Evolutionary conservation across 2,329 filamentous ascomycete genomes (phyloP), one percentile per base, ranked within the genome.

Genomic region (Penicillium sp.): DNA sequence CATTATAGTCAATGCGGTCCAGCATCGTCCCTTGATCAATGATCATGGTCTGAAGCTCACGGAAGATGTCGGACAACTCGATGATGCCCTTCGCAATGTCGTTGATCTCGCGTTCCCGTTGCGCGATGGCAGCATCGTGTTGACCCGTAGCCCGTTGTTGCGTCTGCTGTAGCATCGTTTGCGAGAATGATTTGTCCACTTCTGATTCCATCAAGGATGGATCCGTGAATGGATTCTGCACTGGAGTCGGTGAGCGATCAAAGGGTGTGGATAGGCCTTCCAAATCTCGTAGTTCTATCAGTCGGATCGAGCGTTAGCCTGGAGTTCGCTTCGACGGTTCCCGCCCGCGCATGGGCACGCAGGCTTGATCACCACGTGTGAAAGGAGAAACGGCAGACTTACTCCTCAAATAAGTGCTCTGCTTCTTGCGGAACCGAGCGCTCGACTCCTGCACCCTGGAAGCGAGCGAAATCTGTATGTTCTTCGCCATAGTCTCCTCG

Each of bases 71-170:
- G 4, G 94, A 91, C 7, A 99, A 82, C 73, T 98, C 94, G 71
- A 99, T 98, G 76, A 99, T 98, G 59, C 95, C 94, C 74, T 97
- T 93, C 2, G 95, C 95, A 64, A 99, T 99, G 69, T 97, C 93
- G 72, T 96, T 96, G 70, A 99, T 99, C 76, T 98, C 95, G 42
- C 90, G 88, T 78, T 99, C 95, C 64, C 95, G 90, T 75, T 98
- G 95, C 62, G 89, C 86, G 68, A 99, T 98, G 39, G 87, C 87
- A 2, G 88, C 83, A 73, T 98, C 94, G 71, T 96, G 92, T 59
- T 88, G 89, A 10, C 70, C 74, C 11, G 69, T 65, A 34, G 71
- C 70, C 75, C 82, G 76, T 67, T 90, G 86, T 37, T 85, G 84
- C 1, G 91, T 91, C 68, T 92, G 90, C 72, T 93, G 89, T 1